These are phyloP conservation scores for Raphanus hybrid DNA, from an alignment of 441 rosid species.

Conservation along the genomic window DNA sequence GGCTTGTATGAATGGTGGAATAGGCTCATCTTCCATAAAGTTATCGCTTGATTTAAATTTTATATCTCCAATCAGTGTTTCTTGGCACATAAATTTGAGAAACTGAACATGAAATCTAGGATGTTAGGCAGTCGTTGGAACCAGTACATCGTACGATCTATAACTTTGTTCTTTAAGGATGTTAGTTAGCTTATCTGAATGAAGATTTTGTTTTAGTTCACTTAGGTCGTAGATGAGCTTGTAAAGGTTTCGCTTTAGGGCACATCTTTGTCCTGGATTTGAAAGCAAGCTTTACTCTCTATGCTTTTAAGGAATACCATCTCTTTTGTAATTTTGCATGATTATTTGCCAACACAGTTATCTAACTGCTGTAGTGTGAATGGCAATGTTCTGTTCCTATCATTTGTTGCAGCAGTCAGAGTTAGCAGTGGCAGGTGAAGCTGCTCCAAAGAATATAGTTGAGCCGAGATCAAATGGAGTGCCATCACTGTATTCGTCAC, in stretches of 20 bases:
- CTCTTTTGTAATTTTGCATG: constrained; percentile 17
- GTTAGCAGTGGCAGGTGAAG: constrained; percentile 43
- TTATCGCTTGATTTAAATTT: neutral
- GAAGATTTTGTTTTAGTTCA: neutral
- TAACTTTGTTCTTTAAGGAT: constrained; percentile 5
- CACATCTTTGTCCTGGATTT: constrained; percentile 3
- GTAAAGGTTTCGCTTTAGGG: neutral
- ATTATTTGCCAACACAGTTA: neutral
- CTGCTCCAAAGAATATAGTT: constrained; percentile 53
- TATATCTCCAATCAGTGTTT: constrained; percentile 14
- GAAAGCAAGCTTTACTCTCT: neutral
- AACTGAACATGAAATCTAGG: neutral
- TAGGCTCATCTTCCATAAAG: constrained; percentile 16
- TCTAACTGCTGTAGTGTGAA: constrained; percentile 36
- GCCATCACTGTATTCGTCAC: constrained; percentile 48
- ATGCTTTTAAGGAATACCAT: neutral
- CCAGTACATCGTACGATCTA: constrained; percentile 19
- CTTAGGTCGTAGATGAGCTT: neutral
- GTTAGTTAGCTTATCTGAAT: constrained; percentile 6
- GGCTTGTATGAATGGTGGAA: neutral
- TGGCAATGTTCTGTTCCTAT: constrained; percentile 31
- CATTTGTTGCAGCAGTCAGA: constrained; percentile 56
- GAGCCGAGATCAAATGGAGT: constrained; percentile 48
- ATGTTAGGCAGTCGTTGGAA: constrained; percentile 8
- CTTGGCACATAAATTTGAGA: constrained; percentile 8